Evolutionary conservation across 2,329 filamentous ascomycete genomes (phyloP).

Genomic region (Penicillium fuscoglaucum): DNA sequence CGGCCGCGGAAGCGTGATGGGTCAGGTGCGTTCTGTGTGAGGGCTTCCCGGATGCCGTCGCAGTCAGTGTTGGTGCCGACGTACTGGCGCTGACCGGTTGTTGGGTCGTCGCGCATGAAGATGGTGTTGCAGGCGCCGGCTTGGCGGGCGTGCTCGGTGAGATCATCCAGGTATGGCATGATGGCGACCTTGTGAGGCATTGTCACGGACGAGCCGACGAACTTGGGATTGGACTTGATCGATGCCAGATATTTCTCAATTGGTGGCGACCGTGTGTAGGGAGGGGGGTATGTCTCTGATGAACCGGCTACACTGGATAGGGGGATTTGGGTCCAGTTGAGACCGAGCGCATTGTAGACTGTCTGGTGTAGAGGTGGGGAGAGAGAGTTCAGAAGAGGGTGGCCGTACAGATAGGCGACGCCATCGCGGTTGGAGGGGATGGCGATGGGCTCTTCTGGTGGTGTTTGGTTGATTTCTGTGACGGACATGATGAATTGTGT

Average conservation of each 20-base stretch:
- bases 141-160: slow-evolving; percentile 70
- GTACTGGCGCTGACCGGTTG: slow-evolving; percentile 52
- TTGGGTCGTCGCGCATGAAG: slow-evolving; percentile 55
- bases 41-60: slow-evolving; percentile 72
- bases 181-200: slow-evolving; percentile 85
- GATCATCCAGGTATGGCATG: slow-evolving; percentile 68
- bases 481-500: slow-evolving; percentile 26
- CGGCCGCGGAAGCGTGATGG: slow-evolving; percentile 44
- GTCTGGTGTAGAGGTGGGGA: slow-evolving; percentile 58
- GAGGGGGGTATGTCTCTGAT: slow-evolving; percentile 35
- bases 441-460: slow-evolving; percentile 35
- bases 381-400: slow-evolving; percentile 58
- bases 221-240: slow-evolving; percentile 41
- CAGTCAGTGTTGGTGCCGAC: slow-evolving; percentile 82
- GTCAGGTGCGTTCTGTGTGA: slow-evolving; percentile 54
- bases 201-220: slow-evolving; percentile 68
- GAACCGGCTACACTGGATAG: slow-evolving; percentile 40
- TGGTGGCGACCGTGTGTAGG: slow-evolving; percentile 38
- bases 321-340: slow-evolving; percentile 55
- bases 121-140: slow-evolving; percentile 81
- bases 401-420: slow-evolving; percentile 58
- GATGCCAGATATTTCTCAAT: slow-evolving; percentile 38
- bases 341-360: slow-evolving; percentile 52
- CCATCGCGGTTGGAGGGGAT: slow-evolving; percentile 44
- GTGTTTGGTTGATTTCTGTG: slow-evolving; percentile 13